These are phyloP conservation scores for Epichloe hybrida DNA, from an alignment of 2,329 filamentous ascomycete genomes.

Conservation along the genomic window DNA sequence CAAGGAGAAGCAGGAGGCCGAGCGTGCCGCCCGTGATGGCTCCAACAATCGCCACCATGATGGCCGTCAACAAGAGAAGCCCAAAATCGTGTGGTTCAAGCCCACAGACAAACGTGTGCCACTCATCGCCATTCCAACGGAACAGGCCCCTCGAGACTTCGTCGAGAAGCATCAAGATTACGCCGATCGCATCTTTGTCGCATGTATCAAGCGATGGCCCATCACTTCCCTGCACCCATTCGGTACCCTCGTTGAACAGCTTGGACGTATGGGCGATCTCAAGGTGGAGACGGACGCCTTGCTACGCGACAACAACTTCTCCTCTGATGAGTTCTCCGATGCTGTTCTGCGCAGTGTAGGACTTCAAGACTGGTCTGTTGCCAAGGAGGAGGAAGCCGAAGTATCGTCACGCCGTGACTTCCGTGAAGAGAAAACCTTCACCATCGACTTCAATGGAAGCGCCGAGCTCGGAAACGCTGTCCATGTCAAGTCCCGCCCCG, in stretches of 20 bases:
- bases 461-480: constrained; percentile 85
- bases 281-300: constrained; percentile 97
- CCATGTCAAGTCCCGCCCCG: constrained; percentile 71
- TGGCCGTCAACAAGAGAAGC: constrained; percentile 76
- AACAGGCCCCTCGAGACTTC: constrained; percentile 94
- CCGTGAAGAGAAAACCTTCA: constrained; percentile 74
- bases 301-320: constrained; percentile 96
- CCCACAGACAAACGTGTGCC: constrained; percentile 98
- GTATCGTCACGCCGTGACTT: constrained; percentile 75
- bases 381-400: constrained; percentile 65
- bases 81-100: constrained; percentile 99
- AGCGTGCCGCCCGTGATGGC: constrained; percentile 82
- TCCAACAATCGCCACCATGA: constrained; percentile 57
- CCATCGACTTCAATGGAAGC: constrained; percentile 78
- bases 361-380: constrained; percentile 80
- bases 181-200: constrained; percentile 94
- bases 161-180: constrained; percentile 98
- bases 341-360: constrained; percentile 88
- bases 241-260: constrained; percentile 90
- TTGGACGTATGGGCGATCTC: constrained; percentile 92
- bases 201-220: constrained; percentile 98
- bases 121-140: constrained; percentile 93
- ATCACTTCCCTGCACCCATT: constrained; percentile 99
- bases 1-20: constrained; percentile 98
- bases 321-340: constrained; percentile 93